These are phyloP conservation scores for Pseudozyma hubeiensis DNA, from an alignment of 1,284 basidiomycete species.

Conservation along the genomic window DNA sequence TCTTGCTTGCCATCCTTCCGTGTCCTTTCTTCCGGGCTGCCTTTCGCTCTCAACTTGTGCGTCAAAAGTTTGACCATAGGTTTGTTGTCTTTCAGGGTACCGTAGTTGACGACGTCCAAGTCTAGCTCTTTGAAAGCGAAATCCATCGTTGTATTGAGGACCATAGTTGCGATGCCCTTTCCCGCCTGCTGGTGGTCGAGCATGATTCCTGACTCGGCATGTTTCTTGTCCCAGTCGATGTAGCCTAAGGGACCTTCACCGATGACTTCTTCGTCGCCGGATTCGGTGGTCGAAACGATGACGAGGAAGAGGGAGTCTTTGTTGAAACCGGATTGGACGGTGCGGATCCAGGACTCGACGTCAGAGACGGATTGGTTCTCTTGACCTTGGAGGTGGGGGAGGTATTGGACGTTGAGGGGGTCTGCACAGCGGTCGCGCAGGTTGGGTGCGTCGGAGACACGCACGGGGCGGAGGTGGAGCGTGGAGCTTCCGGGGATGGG, in stretches of 20 bases:
- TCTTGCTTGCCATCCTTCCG: slow-evolving; percentile 30
- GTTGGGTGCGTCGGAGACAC: slow-evolving; percentile 29
- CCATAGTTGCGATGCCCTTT: slow-evolving; percentile 21
- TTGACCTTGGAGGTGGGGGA: slow-evolving; percentile 36
- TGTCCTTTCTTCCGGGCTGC: background rate
- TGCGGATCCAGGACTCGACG: slow-evolving; percentile 25
- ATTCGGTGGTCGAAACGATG: slow-evolving; percentile 9
- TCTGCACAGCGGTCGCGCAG: slow-evolving; percentile 34
- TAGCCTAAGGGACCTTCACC: slow-evolving; percentile 34
- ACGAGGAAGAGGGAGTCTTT: slow-evolving; percentile 39
- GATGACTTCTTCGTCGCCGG: slow-evolving; percentile 7
- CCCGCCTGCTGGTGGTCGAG: slow-evolving; percentile 16
- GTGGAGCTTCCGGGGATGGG: background rate
- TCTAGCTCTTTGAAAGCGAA: slow-evolving; percentile 30
- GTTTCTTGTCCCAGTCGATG: slow-evolving; percentile 22
- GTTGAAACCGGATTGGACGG: slow-evolving; percentile 30
- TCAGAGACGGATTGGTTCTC: slow-evolving; percentile 25
- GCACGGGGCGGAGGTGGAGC: slow-evolving; percentile 16
- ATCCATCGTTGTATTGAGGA: slow-evolving; percentile 29
- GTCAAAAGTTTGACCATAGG: slow-evolving; percentile 29
- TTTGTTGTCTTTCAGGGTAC: slow-evolving; percentile 26
- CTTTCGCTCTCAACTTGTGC: slow-evolving; percentile 30
- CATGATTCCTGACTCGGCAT: slow-evolving; percentile 32
- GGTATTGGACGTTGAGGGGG: slow-evolving; percentile 20
- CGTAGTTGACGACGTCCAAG: slow-evolving; percentile 24